These are phyloP conservation scores for Penicillium rolfsii DNA, from an alignment of 2,329 filamentous ascomycete species.

Conservation along the genomic window DNA sequence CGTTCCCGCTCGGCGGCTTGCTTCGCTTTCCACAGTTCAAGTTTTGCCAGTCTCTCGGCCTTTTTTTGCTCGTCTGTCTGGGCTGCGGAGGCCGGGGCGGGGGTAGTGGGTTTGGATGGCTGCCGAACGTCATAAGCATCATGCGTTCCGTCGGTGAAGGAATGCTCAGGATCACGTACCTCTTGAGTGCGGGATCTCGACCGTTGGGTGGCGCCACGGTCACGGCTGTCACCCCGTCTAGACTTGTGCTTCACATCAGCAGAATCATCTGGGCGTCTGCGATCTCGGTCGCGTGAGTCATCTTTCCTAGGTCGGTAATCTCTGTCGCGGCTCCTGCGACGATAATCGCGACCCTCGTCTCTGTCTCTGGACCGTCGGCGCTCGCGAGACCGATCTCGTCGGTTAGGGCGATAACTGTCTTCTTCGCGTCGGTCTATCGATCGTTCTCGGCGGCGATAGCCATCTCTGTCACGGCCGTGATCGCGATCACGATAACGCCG, in stretches of 20 bases:
- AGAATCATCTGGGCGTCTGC: conserved; percentile 69
- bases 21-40: conserved; percentile 92
- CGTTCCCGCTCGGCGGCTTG: conserved; percentile 72
- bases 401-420: conserved; percentile 63
- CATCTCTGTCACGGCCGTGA: conserved; percentile 60
- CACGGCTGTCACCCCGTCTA: conserved; percentile 68
- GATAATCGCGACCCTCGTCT: conserved; percentile 61
- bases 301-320: conserved; percentile 72
- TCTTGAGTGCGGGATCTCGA: conserved; percentile 58
- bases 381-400: conserved; percentile 67
- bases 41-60: conserved; percentile 75
- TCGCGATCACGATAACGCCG: conserved; percentile 56
- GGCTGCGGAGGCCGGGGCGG: conserved; percentile 42
- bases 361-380: conserved; percentile 63
- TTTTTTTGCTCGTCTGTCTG: conserved; percentile 75
- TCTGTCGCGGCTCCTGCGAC: conserved; percentile 68
- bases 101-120: conserved; percentile 57
- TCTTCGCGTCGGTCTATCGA: conserved; percentile 63
- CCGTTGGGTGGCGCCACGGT: conserved; percentile 55
- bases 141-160: not conserved
- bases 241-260: conserved; percentile 69
- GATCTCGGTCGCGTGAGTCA: conserved; percentile 69
- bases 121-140: conserved; percentile 35
- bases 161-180: conserved; percentile 50
- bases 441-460: conserved; percentile 69